Evolutionary conservation across 495 filamentous ascomycete genomes (phyloP).

Genomic region (Margaritispora aquatica): DNA sequence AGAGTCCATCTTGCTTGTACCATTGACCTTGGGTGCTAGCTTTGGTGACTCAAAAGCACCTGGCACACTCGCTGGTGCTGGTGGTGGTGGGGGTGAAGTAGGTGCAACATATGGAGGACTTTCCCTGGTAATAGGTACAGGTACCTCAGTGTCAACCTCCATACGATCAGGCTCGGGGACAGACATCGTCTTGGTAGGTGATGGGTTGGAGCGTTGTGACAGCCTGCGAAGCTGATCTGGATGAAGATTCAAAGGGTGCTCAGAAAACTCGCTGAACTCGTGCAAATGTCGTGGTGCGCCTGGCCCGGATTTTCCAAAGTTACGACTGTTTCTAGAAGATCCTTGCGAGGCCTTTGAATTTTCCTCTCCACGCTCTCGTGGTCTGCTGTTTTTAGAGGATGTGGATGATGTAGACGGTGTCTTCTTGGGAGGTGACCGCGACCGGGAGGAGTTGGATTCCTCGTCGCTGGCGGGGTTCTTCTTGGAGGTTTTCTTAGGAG

Average conservation of each 20-base stretch:
- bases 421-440: constrained; percentile 19
- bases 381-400: constrained; percentile 3
- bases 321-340: constrained; percentile 20
- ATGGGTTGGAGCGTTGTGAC: constrained; percentile 56
- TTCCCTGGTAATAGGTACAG: constrained; percentile 2
- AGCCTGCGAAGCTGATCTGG: constrained; percentile 74
- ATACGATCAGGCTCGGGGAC: constrained; percentile 57
- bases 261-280: constrained; percentile 63
- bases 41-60: constrained; percentile 31
- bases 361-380: constrained; percentile 19
- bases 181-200: constrained; percentile 29
- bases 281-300: constrained; percentile 37
- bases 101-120: constrained; percentile 30
- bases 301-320: constrained; percentile 12
- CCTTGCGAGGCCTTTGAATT: constrained; percentile 16
- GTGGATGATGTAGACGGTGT: constrained; percentile 5
- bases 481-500: constrained; percentile 43
- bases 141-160: constrained; percentile 70
- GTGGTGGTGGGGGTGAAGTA: constrained; percentile 35
- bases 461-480: constrained; percentile 40
- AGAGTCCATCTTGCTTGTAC: constrained; percentile 28
- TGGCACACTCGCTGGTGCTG: constrained; percentile 30
- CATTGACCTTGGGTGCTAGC: constrained; percentile 41
- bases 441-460: constrained; percentile 14
- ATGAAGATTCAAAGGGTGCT: constrained; percentile 80